Percentiles rank a stretch among this genome's conserved stretches.
These are phyloP conservation scores for Amanita fuliginea DNA, from an alignment of 768 basidiomycete species.

Conservation along the genomic window DNA sequence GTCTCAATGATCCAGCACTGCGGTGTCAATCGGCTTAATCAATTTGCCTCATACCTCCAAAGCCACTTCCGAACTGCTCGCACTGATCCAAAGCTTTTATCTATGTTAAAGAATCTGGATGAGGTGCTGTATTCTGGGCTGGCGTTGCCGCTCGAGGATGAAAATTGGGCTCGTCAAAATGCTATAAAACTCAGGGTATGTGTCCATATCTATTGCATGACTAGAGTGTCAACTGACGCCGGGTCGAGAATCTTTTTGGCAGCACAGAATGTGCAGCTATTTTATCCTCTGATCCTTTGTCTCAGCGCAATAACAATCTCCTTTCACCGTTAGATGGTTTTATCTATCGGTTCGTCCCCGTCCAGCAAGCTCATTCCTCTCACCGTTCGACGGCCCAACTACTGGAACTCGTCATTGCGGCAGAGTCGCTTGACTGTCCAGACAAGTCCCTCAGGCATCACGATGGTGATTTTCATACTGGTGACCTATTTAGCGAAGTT, in stretches of 20 bases:
- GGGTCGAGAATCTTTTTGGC: slow-evolving; percentile 60
- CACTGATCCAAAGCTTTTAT: slow-evolving; percentile 48
- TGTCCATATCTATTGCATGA: slow-evolving; percentile 14
- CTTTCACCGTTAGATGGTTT: slow-evolving; percentile 52
- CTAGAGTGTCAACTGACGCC: slow-evolving; percentile 12
- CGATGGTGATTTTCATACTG: slow-evolving; percentile 72
- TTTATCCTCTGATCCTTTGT: slow-evolving; percentile 47
- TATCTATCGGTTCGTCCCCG: slow-evolving; percentile 57
- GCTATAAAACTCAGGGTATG: slow-evolving; percentile 57
- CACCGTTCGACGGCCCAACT: slow-evolving; percentile 47
- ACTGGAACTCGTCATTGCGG: slow-evolving; percentile 60
- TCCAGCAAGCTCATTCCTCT: slow-evolving; percentile 27
- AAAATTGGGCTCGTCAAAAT: slow-evolving; percentile 56
- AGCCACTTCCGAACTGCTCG: slow-evolving; percentile 52
- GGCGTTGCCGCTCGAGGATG: slow-evolving; percentile 53
- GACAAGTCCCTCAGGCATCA: slow-evolving; percentile 39
- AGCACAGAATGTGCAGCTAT: slow-evolving; percentile 74
- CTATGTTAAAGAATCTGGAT: slow-evolving; percentile 42
- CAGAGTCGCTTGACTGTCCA: slow-evolving; percentile 62
- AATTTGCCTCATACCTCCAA: slow-evolving; percentile 62
- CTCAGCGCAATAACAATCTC: slow-evolving; percentile 36
- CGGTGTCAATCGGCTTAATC: slow-evolving; percentile 63
- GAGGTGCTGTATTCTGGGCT: slow-evolving; percentile 61
- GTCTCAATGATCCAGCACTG: slow-evolving; percentile 59
- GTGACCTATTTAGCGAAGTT: slow-evolving; percentile 67